Base-by-base conservation (phyloP, 2,329 filamentous ascomycete genomes). In the Macrophomina pseudophaseolina region DNA sequence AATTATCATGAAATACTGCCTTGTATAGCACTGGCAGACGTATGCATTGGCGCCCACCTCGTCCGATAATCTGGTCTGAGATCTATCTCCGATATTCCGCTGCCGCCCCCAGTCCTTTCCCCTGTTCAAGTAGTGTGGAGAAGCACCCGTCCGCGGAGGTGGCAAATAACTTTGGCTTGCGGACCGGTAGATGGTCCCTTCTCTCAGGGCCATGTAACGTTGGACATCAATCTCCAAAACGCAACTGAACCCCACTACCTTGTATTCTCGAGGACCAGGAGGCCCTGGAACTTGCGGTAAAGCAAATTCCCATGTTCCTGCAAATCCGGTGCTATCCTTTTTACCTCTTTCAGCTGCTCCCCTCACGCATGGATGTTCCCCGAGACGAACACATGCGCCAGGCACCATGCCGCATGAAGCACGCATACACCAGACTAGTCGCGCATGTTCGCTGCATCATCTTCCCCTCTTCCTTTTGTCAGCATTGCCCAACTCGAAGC, bases 1-100 rank as follows among this genome's bases (percentile, higher is more conserved):
- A 30, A 14, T 23, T 30, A 28, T 9, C 48, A 28, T 28, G 48
- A 40, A 40, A 40, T 14, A 23, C 3, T 28, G 23, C 8, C 48
- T 14, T 51, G 35, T n/a, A 5, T 33, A 14, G 2, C 12, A 8
- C 14, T 42, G 16, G 18, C 5, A 58, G 35, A 46, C 48, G 14
- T 46, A 58, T 11, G 38, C 4, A 16, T 11, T 16, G 23, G n/a
- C 58, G 30, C 23, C 42, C 12, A 48, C 11, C 38, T 14, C 9
- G 12, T 28, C 40, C 42, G 23, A 23, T 12, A 28, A 9, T 60
- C 28, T n/a, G 12, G 40, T 35, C 28, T 60, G 28, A 60, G 56
- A 60, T 60, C 56, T 32, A 16, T 46, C 23, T 23, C 56, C 40
- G 56, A 60, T 44, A 46, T 28, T 60, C 16, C 56, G 56, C 16